Conservation (phyloP, 805 yeast species). For the Sungouiella blattae region DNA sequence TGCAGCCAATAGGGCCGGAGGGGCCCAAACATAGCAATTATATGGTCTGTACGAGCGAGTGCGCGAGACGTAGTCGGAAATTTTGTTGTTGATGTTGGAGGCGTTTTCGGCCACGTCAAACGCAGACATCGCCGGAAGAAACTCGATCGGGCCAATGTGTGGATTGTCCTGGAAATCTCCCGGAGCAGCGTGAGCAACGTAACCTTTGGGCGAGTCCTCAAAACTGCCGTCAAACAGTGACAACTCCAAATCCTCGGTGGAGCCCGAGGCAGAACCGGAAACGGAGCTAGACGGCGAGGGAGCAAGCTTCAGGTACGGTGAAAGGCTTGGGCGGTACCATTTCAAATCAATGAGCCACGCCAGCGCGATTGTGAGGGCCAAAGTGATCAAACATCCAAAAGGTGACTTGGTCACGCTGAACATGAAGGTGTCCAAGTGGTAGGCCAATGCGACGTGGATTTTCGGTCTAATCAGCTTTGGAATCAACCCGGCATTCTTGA, state of each 20-base stretch:
- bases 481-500: constrained; percentile 56
- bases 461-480: constrained; percentile 53
- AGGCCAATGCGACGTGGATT: constrained; percentile 47
- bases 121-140: constrained; percentile 3
- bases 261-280: not conserved
- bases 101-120: constrained; percentile 4
- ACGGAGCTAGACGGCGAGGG: not conserved
- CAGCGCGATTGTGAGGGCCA: constrained; percentile 1
- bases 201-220: not conserved
- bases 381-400: constrained; percentile 3
- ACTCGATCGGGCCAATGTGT: constrained; percentile 5
- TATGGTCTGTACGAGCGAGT: constrained; percentile 1
- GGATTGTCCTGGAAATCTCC: constrained; percentile 10
- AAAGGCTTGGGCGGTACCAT: constrained; percentile 15
- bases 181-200: constrained; percentile 3
- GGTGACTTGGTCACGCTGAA: constrained; percentile 20
- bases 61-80: constrained; percentile 9
- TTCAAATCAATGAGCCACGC: constrained; percentile 11
- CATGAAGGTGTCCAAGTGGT: constrained; percentile 39
- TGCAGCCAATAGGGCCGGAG: constrained; percentile 38
- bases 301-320: constrained; percentile 1
- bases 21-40: constrained; percentile 23
- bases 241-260: constrained; percentile 1
- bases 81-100: constrained; percentile 3
- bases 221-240: not conserved